Percentiles rank a stretch among this genome's conserved stretches.
phyloP scores from a whole-genome alignment of 768 basidiomycete species.

The Strobilomyces dryophilus region DNA sequence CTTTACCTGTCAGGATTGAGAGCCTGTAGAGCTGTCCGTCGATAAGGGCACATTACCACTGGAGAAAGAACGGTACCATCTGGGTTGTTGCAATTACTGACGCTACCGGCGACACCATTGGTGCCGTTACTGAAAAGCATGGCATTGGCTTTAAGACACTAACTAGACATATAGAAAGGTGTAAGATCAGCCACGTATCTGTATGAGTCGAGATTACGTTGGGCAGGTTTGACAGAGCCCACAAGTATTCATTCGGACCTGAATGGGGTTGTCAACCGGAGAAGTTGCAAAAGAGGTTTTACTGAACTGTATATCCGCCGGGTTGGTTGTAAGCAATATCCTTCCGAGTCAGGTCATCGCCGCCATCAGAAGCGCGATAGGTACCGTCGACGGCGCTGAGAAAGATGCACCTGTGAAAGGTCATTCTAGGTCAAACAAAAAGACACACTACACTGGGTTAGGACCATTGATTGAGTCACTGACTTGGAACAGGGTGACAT shows the following conservation, averaged over 20 bases:
- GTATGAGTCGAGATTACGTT: constrained; percentile 43
- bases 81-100: constrained; percentile 35
- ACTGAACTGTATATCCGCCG: constrained; percentile 37
- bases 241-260: constrained; percentile 29
- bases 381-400: constrained; percentile 41
- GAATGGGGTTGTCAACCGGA: background rate
- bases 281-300: background rate
- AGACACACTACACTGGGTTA: background rate
- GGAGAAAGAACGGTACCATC: constrained; percentile 24
- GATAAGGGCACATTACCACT: background rate
- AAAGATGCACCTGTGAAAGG: constrained; percentile 35
- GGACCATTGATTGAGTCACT: constrained; percentile 36
- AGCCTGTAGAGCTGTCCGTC: no score
- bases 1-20: constrained; percentile 43
- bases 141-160: constrained; percentile 48
- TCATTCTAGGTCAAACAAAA: constrained; percentile 3
- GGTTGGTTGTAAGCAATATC: constrained; percentile 31
- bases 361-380: constrained; percentile 44
- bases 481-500: constrained; percentile 36
- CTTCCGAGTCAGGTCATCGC: constrained; percentile 38
- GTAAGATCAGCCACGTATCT: constrained; percentile 36
- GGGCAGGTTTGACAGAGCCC: constrained; percentile 36
- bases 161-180: constrained; percentile 33
- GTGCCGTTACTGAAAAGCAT: constrained; percentile 41
- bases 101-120: constrained; percentile 36